Conservation (phyloP, 768 basidiomycete species). For the Dentipellis fragilis region DNA sequence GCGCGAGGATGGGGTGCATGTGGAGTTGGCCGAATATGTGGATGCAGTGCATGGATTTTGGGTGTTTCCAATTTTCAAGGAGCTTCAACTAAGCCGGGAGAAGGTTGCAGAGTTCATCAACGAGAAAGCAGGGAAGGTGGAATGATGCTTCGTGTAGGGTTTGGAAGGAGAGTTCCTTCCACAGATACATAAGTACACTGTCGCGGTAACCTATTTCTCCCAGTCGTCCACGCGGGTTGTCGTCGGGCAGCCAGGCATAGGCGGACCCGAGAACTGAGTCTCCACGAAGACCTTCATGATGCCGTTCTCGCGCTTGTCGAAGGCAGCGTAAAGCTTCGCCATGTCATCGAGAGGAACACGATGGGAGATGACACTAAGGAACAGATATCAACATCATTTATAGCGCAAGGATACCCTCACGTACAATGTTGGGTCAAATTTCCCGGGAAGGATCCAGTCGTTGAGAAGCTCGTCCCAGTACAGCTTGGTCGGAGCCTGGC, state of each 20-base stretch:
- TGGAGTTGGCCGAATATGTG: not conserved
- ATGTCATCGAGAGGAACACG: constrained; percentile 59
- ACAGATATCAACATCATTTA: not conserved
- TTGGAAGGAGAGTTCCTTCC: no score
- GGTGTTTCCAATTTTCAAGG: not conserved
- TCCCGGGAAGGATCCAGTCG: constrained; percentile 51
- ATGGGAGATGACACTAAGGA: constrained; percentile 38
- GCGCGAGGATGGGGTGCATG: not conserved
- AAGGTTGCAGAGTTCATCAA: not conserved
- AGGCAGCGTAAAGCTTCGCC: constrained; percentile 51
- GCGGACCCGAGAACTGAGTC: constrained; percentile 41
- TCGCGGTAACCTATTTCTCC: constrained; percentile 3
- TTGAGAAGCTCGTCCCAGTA: constrained; percentile 67
- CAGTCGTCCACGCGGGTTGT: constrained; percentile 47
- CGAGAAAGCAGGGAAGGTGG: no score
- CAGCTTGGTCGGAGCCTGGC: constrained; percentile 65
- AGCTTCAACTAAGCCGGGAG: not conserved
- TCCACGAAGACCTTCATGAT: constrained; percentile 70
- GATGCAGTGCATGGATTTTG: not conserved
- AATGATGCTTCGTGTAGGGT: no score
- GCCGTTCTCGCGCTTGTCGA: constrained; percentile 46
- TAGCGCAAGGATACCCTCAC: constrained; percentile 14
- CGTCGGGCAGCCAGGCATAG: constrained; percentile 39
- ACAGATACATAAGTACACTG: no score
- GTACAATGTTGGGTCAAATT: constrained; percentile 56